A percentile compares a stretch with the other conserved stretches of the same genome.
These are phyloP conservation scores for Candida insectorum DNA, from an alignment of 805 yeast genomes.

Conservation along the genomic window DNA sequence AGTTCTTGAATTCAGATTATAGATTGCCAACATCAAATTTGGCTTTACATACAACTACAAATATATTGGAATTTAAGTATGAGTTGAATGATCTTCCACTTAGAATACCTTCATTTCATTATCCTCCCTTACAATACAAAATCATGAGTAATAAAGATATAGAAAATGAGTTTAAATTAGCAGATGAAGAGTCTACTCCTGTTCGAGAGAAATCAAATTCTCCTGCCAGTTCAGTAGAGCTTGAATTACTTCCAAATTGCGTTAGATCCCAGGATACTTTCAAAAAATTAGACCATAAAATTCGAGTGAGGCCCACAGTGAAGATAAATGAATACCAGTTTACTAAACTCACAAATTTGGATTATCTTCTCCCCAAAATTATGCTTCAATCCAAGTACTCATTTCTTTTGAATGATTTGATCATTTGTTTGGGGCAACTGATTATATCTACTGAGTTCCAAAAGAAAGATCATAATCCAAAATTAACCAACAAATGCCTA, in stretches of 20 bases:
- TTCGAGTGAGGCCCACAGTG: constrained; percentile 1
- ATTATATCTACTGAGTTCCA: constrained; percentile 13
- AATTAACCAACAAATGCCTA: constrained; percentile 11
- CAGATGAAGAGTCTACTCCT: constrained; percentile 4
- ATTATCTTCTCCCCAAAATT: constrained; percentile 10
- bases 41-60: neutral
- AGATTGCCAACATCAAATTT: constrained; percentile 23
- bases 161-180: constrained; percentile 15
- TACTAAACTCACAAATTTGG: constrained; percentile 9
- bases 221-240: neutral
- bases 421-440: constrained; percentile 16
- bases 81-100: constrained; percentile 20
- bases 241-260: constrained; percentile 1
- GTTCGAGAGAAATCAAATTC: neutral
- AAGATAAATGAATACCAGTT: constrained; percentile 11
- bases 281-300: constrained; percentile 1
- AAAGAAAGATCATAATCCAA: constrained; percentile 3
- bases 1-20: constrained; percentile 20
- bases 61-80: constrained; percentile 19
- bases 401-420: constrained; percentile 11
- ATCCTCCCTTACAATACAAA: constrained; percentile 21
- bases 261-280: neutral
- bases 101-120: constrained; percentile 17
- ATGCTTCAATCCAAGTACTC: constrained; percentile 3
- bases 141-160: constrained; percentile 17